Evolutionary conservation across 2,329 filamentous ascomycete genomes (phyloP), one percentile per base, ranked within the genome.

Genomic region (Calonectria pseudoreteaudii): DNA sequence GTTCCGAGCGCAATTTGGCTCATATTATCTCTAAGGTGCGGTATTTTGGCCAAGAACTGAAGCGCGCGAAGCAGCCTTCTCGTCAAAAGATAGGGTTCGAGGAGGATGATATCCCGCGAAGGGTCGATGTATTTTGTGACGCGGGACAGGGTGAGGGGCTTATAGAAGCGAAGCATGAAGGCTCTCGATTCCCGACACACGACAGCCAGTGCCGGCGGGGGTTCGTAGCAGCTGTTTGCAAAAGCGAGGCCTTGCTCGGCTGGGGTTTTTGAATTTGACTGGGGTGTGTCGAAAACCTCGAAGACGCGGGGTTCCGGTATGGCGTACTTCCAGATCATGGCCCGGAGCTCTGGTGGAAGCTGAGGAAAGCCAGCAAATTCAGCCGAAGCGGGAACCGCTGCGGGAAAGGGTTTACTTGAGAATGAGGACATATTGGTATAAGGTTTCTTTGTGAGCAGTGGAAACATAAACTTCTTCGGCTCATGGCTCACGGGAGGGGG

Each of bases 241-340:
- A 80, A 77, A 5, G 76, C 71, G 30, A 78, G 71, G 31, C 72
- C 75, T 47, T 76, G 50, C 34, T 76, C 69, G 26, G 72, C 67
- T 26, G 72, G 73, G n/a, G 75, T 76, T 70, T 73, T 74, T 68
- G 73, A 65, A 30, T 75, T 79, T 52, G 75, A 72, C 44, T 71
- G 64, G 52, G 77, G 76, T 44, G 74, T 71, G 49, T 78, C 76
- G 44, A 78, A 66, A 16, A 80, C 70, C 49, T 80, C 77, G 36
- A 78, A 78, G 50, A 77, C 73, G 68, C 71, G 74, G 36, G 75
- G 70, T 36, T 75, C 77, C n/a, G 71, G 75, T 31, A 79, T 70
- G 47, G 76, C 72, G 53, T 73, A 69, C 56, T 44, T 64, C 76
- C 77, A 76, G 23, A 75, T 66, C 69, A 77, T 79, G n/a, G 69